phyloP scores from a whole-genome alignment of 225 moss, liverwort and hornwort species.

The Sphagnum contortum region DNA sequence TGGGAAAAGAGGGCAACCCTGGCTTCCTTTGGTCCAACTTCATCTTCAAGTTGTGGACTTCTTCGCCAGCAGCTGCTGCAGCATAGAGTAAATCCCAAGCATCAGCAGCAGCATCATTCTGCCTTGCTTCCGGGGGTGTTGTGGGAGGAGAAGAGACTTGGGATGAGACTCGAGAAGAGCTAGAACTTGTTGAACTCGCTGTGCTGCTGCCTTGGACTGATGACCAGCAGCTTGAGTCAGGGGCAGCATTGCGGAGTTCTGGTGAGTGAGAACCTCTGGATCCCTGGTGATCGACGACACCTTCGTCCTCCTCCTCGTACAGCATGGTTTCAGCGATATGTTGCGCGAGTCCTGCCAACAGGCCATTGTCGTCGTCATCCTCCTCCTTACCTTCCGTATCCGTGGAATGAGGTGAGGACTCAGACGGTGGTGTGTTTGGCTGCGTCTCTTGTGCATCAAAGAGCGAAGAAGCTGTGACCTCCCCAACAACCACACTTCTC shows the following conservation, averaged over 20 bases:
- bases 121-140: constrained; percentile 37
- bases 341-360: constrained; percentile 68
- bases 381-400: constrained; percentile 89
- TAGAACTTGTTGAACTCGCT: constrained; percentile 30
- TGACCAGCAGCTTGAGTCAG: no score
- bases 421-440: neutral
- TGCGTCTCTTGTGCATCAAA: neutral
- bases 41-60: constrained; percentile 53
- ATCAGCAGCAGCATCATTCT: constrained; percentile 11
- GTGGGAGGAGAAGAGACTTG: constrained; percentile 74
- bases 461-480: neutral
- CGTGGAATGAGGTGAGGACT: constrained; percentile 42
- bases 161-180: constrained; percentile 52
- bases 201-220: neutral
- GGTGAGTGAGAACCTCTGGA: neutral
- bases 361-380: constrained; percentile 21
- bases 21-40: constrained; percentile 23
- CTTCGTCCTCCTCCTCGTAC: constrained; percentile 11
- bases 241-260: neutral
- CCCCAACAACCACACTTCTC: no score
- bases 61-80: constrained; percentile 61
- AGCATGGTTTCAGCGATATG: constrained; percentile 83
- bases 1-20: neutral
- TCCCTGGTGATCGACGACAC: neutral
- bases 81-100: constrained; percentile 78